Evolutionary conservation across 2,329 filamentous ascomycete species (phyloP).

Genomic region (Fusarium vanettenii): DNA sequence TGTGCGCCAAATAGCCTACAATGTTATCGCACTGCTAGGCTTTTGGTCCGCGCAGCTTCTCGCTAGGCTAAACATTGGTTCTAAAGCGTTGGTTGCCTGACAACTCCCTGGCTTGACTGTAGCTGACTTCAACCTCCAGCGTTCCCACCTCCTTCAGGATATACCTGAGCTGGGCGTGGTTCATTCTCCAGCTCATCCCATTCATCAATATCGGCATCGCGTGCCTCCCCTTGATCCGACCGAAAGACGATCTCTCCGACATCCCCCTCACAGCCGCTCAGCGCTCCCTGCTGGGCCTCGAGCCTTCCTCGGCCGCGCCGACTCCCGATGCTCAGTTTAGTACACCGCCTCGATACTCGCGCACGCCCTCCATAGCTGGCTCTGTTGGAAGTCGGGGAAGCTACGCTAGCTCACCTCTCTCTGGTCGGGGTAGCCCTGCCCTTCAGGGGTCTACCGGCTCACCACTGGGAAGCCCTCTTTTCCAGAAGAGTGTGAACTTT

Average conservation of each 20-base stretch:
- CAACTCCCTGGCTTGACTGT: not conserved
- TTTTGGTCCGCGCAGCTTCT: conserved; percentile 52
- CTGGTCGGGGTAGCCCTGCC: conserved; percentile 64
- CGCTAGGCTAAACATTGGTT: conserved; percentile 50
- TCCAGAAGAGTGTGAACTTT: conserved; percentile 73
- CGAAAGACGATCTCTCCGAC: conserved; percentile 83
- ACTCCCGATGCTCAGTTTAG: conserved; percentile 78
- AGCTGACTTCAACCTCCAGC: conserved; percentile 44
- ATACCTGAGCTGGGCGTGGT: conserved; percentile 59
- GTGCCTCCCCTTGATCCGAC: conserved; percentile 77
- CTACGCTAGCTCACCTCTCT: conserved; percentile 68
- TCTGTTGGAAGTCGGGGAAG: conserved; percentile 71
- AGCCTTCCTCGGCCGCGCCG: conserved; percentile 70
- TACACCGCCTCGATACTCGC: conserved; percentile 88
- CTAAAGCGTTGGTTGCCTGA: conserved; percentile 52
- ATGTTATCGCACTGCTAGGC: conserved; percentile 62
- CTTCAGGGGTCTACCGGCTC: conserved; percentile 49
- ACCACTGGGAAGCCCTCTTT: conserved; percentile 63
- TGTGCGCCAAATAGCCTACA: conserved; percentile 75
- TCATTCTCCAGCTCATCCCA: conserved; percentile 66
- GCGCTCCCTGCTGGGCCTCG: conserved; percentile 84
- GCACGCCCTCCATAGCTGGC: conserved; percentile 74
- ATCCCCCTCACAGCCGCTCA: conserved; percentile 85
- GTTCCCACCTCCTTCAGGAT: conserved; percentile 46
- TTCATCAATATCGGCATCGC: conserved; percentile 78